These are phyloP conservation scores for Coemansia sp. DNA, from an alignment of 192 early-diverging fungal species.

Conservation along the genomic window DNA sequence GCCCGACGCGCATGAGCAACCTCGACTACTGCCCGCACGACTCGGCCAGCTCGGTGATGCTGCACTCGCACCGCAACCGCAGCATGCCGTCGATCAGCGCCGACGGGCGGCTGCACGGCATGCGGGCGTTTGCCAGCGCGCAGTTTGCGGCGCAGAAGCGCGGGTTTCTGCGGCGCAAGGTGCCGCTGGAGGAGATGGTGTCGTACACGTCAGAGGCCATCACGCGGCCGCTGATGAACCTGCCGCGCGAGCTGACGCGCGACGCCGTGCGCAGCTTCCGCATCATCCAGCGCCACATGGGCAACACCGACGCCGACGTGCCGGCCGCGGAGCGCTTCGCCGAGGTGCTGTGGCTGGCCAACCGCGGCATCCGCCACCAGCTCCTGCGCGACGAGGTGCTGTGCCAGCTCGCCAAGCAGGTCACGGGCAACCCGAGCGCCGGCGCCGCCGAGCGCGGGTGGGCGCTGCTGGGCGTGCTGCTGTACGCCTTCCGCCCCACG, in stretches of 20 bases:
- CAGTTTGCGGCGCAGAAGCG: slow-evolving; percentile 90
- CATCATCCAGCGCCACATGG: slow-evolving; percentile 85
- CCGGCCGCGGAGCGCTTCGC: slow-evolving; percentile 46
- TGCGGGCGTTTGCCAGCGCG: slow-evolving; percentile 85
- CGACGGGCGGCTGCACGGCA: slow-evolving; percentile 31
- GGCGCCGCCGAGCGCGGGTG: slow-evolving; percentile 76
- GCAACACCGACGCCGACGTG: slow-evolving; percentile 55
- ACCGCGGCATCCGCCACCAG: slow-evolving; percentile 73
- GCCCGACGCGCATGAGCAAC: slow-evolving; percentile 28
- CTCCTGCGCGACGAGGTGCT: slow-evolving; percentile 92
- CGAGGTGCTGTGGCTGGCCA: slow-evolving; percentile 79
- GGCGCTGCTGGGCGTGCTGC: slow-evolving; percentile 80
- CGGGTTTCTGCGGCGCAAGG: slow-evolving; percentile 81
- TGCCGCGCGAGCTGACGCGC: slow-evolving; percentile 81
- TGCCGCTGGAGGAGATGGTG: slow-evolving; percentile 91
- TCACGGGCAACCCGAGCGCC: slow-evolving; percentile 72
- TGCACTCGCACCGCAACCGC: slow-evolving; percentile 60
- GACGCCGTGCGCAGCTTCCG: slow-evolving; percentile 89
- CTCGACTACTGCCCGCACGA: slow-evolving; percentile 29
- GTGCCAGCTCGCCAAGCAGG: slow-evolving; percentile 91
- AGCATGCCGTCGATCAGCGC: slow-evolving; percentile 79
- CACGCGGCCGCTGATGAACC: slow-evolving; percentile 77
- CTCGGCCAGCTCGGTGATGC: slow-evolving; percentile 21
- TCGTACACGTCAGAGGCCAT: slow-evolving; percentile 69
- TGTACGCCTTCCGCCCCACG: slow-evolving; percentile 89